phyloP scores from a whole-genome alignment of 1,139 yeast genomes.

The Saccharomyces uvarum region DNA sequence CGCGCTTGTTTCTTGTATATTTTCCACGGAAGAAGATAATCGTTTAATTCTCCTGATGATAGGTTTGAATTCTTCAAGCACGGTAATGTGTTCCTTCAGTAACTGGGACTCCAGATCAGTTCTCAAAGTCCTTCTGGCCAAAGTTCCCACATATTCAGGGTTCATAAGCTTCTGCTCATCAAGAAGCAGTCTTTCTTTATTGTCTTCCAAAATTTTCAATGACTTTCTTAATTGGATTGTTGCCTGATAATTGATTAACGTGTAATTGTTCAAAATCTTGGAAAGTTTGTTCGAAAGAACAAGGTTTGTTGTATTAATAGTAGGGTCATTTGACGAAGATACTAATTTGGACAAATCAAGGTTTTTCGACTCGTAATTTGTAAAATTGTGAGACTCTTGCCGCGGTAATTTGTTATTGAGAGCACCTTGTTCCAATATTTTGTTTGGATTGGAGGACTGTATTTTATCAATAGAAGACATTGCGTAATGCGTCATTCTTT shows the following conservation, averaged over 20 bases:
- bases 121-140: constrained; percentile 51
- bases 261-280: constrained; percentile 43
- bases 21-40: constrained; percentile 38
- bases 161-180: constrained; percentile 36
- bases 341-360: constrained; percentile 5
- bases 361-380: background rate
- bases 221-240: constrained; percentile 37
- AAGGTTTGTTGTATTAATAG: constrained; percentile 14
- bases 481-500: constrained; percentile 9
- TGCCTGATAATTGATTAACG: constrained; percentile 40
- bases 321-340: background rate
- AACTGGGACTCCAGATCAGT: constrained; percentile 68
- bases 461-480: constrained; percentile 6
- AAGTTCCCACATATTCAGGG: constrained; percentile 50
- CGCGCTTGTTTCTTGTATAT: constrained; percentile 39
- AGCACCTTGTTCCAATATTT: background rate
- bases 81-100: constrained; percentile 49
- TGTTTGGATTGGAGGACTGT: background rate
- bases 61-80: constrained; percentile 57
- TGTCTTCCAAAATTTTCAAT: constrained; percentile 40
- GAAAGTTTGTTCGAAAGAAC: constrained; percentile 43
- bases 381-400: background rate
- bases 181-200: constrained; percentile 32
- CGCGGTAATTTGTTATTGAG: background rate
- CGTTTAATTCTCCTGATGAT: constrained; percentile 37